Base-by-base conservation (phyloP, 2,329 filamentous ascomycete genomes). In the Cadophora malorum region DNA sequence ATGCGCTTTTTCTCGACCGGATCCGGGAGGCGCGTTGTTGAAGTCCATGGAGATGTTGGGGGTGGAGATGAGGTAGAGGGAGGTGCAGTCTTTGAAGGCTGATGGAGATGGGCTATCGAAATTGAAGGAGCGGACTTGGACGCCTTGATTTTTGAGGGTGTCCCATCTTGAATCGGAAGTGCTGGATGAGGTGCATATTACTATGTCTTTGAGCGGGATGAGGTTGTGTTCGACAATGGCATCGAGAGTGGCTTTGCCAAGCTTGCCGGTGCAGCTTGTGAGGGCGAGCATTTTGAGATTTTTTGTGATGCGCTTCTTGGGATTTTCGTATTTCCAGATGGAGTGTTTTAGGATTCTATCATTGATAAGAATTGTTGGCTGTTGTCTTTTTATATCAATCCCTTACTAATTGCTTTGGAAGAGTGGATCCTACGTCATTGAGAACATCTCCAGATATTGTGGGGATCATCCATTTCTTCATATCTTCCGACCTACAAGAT, bases 1-100 rank as follows among this genome's bases (percentile, higher is more conserved):
- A 53, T 75, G 71, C 2, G 65, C 66, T n/a, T 66, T 69, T 12
- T 69, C 67, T 55, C 64, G 33, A 1, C 72, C 72, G 3, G 67
- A 33, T 9, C 69, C 69, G 2, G 63, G 49, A 2, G 80, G 79
- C 8, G 83, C 79, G 66, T 82, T 82, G 67, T 80, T 79, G 8
- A 81, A 83, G 35, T 83, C 68, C 52, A 73, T 63, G 10, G 63
- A 60, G n/a, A 74, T 75, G 7, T 72, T 64, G 7, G 74, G 74
- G 0, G 69, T 70, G 35, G 78, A 79, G n/a, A 79, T 72, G 16
- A 74, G 73, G 67, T 76, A 84, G 58, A 85, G 63, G 41, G 70
- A 70, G 33, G 31, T 63, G 47, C 69, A 69, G 31, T 65, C 69
- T 25, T 62, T 16, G 41, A 71, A 73, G 1, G 69, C 33, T 5